phyloP scores from a whole-genome alignment of 805 yeast genomes.

The Ascoidea tarda region DNA sequence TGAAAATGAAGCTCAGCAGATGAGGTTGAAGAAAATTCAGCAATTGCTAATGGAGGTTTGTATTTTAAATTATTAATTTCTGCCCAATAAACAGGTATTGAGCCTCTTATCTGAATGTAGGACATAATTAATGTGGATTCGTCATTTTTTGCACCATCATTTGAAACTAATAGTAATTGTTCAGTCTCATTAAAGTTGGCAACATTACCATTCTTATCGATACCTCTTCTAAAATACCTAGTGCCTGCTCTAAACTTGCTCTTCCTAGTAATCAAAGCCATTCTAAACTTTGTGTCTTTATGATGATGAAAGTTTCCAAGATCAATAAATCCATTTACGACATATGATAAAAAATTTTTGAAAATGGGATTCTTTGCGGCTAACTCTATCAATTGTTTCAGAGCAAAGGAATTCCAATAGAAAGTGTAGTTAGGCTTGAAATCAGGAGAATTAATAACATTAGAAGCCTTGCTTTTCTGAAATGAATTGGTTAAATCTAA shows the following conservation, averaged over 20 bases:
- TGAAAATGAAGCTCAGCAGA: conserved; percentile 71
- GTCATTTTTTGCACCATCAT: background rate
- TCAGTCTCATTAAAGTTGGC: conserved; percentile 92
- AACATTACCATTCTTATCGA: conserved; percentile 73
- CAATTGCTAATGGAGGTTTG: conserved; percentile 66
- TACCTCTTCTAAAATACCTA: conserved; percentile 90
- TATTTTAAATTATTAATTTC: conserved; percentile 84
- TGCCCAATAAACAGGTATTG: conserved; percentile 94
- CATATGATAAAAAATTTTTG: conserved; percentile 50
- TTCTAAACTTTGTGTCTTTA: conserved; percentile 37
- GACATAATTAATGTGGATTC: conserved; percentile 23
- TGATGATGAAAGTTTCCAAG: conserved; percentile 39
- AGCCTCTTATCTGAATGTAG: conserved; percentile 85
- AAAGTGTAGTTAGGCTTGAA: conserved; percentile 43
- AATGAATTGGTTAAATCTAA: conserved; percentile 74
- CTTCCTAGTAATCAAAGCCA: conserved; percentile 69
- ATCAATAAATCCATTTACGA: conserved; percentile 73
- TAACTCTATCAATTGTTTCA: conserved; percentile 26
- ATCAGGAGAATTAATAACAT: conserved; percentile 20
- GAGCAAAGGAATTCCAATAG: conserved; percentile 77
- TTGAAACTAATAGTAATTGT: conserved; percentile 38
- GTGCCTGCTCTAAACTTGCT: conserved; percentile 82
- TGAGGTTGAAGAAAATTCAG: conserved; percentile 35
- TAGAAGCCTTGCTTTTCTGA: conserved; percentile 21
- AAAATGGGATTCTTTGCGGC: conserved; percentile 22